These are phyloP conservation scores for Ogataea nakhonphanomensis DNA, from an alignment of 805 yeast genomes.

Conservation along the genomic window DNA sequence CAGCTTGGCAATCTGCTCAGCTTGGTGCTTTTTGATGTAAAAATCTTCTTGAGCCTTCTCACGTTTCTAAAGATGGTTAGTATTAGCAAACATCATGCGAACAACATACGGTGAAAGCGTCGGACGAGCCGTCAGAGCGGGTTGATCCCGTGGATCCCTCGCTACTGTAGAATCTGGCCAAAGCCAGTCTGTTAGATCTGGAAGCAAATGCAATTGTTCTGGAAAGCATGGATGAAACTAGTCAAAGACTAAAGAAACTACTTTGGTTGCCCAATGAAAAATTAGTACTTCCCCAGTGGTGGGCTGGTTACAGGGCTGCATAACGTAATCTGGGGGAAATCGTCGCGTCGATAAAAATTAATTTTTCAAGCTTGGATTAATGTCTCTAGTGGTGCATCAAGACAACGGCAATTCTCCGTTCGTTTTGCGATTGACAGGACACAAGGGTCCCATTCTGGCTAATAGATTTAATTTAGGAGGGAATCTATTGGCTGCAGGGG, in stretches of 20 bases:
- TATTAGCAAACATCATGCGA: neutral
- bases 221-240: slow-evolving; percentile 28
- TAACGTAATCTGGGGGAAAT: slow-evolving; percentile 6
- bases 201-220: slow-evolving; percentile 36
- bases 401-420: neutral
- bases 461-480: slow-evolving; percentile 54
- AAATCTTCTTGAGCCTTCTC: slow-evolving; percentile 90
- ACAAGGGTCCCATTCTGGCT: slow-evolving; percentile 50
- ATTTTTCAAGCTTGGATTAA: neutral
- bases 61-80: slow-evolving; percentile 50
- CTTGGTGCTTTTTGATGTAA: slow-evolving; percentile 85
- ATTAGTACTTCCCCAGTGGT: slow-evolving; percentile 1
- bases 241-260: neutral
- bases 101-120: slow-evolving; percentile 54
- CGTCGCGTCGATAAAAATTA: slow-evolving; percentile 7
- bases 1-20: slow-evolving; percentile 75
- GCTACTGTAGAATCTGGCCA: slow-evolving; percentile 34
- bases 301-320: slow-evolving; percentile 8
- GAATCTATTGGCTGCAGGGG: slow-evolving; percentile 55
- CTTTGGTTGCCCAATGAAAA: slow-evolving; percentile 10
- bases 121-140: slow-evolving; percentile 51
- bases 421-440: slow-evolving; percentile 45
- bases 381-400: slow-evolving; percentile 8
- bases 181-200: slow-evolving; percentile 27
- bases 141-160: slow-evolving; percentile 64